A percentile compares a stretch with the other conserved stretches of the same genome.
Conservation (phyloP, 1,284 basidiomycete species). For the Melampsora americana region DNA sequence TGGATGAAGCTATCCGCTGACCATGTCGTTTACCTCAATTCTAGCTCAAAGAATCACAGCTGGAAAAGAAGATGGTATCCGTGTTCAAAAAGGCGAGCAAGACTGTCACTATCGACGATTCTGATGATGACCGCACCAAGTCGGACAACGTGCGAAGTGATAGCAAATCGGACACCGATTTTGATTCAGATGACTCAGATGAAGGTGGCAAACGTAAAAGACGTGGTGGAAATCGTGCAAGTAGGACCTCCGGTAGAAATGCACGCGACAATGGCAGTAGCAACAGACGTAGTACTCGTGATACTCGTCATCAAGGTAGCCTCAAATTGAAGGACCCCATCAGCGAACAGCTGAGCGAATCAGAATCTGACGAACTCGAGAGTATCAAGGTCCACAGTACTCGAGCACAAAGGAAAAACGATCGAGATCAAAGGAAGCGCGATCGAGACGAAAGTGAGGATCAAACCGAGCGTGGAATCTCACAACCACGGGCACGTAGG, state of each 20-base stretch:
- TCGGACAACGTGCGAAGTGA: background rate
- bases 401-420: background rate
- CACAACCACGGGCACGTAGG: background rate
- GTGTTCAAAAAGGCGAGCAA: slow-evolving; percentile 17
- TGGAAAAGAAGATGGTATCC: slow-evolving; percentile 22
- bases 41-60: slow-evolving; percentile 36
- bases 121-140: background rate
- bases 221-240: background rate
- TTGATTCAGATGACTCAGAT: slow-evolving; percentile 15
- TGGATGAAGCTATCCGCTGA: background rate
- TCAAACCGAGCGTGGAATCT: background rate
- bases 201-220: background rate
- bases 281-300: slow-evolving; percentile 35
- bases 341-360: background rate
- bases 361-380: background rate
- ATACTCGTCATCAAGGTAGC: slow-evolving; percentile 20
- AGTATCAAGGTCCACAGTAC: background rate
- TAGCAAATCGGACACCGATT: slow-evolving; percentile 5
- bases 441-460: slow-evolving; percentile 5
- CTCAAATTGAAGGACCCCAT: slow-evolving; percentile 25
- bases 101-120: slow-evolving; percentile 5
- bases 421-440: slow-evolving; percentile 7
- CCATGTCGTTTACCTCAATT: background rate
- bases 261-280: background rate
- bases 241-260: background rate